These are phyloP conservation scores for Onygena corvina DNA, from an alignment of 2,329 filamentous ascomycete genomes.

Conservation along the genomic window DNA sequence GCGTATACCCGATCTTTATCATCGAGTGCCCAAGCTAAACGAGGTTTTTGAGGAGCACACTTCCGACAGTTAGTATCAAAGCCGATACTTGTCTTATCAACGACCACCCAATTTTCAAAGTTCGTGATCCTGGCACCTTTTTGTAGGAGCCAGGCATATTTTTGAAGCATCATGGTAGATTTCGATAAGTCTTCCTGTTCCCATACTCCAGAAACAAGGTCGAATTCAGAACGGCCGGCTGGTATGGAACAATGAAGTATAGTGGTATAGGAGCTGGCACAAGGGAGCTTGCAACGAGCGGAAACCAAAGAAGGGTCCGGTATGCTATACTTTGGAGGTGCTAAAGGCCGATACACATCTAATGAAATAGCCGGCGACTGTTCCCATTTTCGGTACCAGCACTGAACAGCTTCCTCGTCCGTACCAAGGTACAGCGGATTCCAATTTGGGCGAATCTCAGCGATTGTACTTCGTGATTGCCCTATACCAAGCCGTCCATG, in stretches of 20 bases:
- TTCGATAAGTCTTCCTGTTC: conserved; percentile 20
- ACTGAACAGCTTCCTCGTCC: conserved; percentile 17
- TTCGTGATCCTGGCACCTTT: conserved; percentile 19
- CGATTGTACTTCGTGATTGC: conserved; percentile 37
- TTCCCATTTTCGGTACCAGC: conserved; percentile 25
- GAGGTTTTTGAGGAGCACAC: conserved; percentile 26
- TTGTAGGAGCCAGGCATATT: conserved; percentile 26
- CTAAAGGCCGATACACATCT: conserved; percentile 14
- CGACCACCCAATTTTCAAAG: conserved; percentile 23
- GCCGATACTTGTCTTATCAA: conserved; percentile 9
- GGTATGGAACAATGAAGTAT: conserved; percentile 22
- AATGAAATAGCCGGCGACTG: conserved; percentile 19
- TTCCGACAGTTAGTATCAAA: conserved; percentile 16
- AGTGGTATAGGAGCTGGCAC: conserved; percentile 24
- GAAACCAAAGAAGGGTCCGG: conserved; percentile 15
- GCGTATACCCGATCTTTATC: conserved; percentile 27
- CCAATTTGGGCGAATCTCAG: conserved; percentile 38
- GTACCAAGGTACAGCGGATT: conserved; percentile 24
- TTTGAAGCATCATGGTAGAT: conserved; percentile 19
- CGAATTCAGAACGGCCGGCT: conserved; percentile 15
- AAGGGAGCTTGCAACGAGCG: conserved; percentile 17
- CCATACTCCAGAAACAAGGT: conserved; percentile 18
- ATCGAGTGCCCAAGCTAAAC: conserved; percentile 25
- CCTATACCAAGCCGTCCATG: conserved; percentile 37
- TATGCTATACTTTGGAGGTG: conserved; percentile 17